Base-by-base conservation (phyloP, 1,284 basidiomycete genomes). In the Schizophyllum amplum region DNA sequence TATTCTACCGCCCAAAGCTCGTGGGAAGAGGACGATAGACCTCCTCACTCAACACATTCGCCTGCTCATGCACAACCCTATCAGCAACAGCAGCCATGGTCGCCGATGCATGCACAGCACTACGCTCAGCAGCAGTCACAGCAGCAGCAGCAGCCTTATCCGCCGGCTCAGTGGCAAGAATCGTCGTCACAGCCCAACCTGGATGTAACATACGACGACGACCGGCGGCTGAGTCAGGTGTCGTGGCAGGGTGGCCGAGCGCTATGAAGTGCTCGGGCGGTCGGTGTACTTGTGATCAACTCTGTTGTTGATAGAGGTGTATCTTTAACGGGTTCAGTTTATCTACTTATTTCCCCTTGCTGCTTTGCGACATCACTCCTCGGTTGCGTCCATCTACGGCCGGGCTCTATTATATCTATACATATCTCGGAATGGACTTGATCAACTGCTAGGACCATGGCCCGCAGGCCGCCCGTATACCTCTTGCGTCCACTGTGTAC, bases 1-100 rank as follows among this genome's bases (percentile, higher is more conserved):
- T 75, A 68, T 62, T 67, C 69, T 33, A 78, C 80, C 51, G 79
- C 75, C 23, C 77, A 77, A 24, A 75, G 72, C 3, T 73, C 69
- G 48, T 72, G 67, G 62, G 61, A 63, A 24, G 69, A 65, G 15
- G 73, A 68, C 21, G 68, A 69, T 53, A 67, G 67, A 51, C 63
- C 66, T 13, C 64, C 64, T 49, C 55, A 58, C 21, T 42, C 33
- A 9, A 9, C 33, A 17, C 33, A 42, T 9, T 42, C 33, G 51
- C 51, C 23, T 55, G 33, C 56, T 42, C 48, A 50, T 20, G 21
- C 48, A 11, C 48, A 24, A 20, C 11, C 48, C 48, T 24, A n/a
- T 11, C 48, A 50, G 21, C 48, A 50, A 11, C 48, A 47, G 27
- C 24, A 46, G 51, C 33, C 53, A 27, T 56, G 56, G 47, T 54